These are phyloP conservation scores for Silybum marianum DNA, from an alignment of 129 eudicot genomes.

Conservation along the genomic window DNA sequence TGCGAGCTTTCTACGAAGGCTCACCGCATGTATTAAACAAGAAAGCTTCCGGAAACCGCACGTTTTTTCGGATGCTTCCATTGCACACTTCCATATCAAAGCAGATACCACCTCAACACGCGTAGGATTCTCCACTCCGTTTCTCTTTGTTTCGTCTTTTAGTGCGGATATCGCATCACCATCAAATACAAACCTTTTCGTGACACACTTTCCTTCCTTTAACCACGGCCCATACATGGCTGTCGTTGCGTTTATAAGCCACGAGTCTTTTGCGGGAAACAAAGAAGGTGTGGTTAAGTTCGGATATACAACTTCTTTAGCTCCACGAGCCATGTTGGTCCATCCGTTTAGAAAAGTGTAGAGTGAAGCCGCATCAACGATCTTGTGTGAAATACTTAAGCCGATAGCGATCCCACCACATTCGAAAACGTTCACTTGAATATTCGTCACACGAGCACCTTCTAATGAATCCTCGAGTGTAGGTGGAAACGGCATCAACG, in stretches of 20 bases:
- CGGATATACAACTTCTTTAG: constrained; percentile 10
- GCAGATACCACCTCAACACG: constrained; percentile 42
- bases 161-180: constrained; percentile 28
- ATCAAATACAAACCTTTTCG: constrained; percentile 47
- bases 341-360: constrained; percentile 38
- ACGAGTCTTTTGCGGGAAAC: constrained; percentile 35
- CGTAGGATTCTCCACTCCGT: constrained; percentile 5
- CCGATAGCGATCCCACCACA: constrained; percentile 25
- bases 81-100: constrained; percentile 32
- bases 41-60: constrained; percentile 28
- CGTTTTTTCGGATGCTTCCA: constrained; percentile 25
- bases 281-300: constrained; percentile 37
- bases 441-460: not conserved
- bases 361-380: constrained; percentile 50
- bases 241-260: constrained; percentile 36
- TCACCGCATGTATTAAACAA: constrained; percentile 41
- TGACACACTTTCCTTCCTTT: constrained; percentile 39
- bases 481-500: not conserved
- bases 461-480: not conserved
- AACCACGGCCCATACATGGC: constrained; percentile 40
- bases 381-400: not conserved
- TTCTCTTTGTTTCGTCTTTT: not conserved
- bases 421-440: constrained; percentile 8
- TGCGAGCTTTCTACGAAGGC: constrained; percentile 26
- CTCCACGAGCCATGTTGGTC: constrained; percentile 23